A percentile compares a stretch with the other conserved stretches of the same genome.
Evolutionary conservation across 2,329 filamentous ascomycete species (phyloP).

Genomic region (Ciborinia camelliae): DNA sequence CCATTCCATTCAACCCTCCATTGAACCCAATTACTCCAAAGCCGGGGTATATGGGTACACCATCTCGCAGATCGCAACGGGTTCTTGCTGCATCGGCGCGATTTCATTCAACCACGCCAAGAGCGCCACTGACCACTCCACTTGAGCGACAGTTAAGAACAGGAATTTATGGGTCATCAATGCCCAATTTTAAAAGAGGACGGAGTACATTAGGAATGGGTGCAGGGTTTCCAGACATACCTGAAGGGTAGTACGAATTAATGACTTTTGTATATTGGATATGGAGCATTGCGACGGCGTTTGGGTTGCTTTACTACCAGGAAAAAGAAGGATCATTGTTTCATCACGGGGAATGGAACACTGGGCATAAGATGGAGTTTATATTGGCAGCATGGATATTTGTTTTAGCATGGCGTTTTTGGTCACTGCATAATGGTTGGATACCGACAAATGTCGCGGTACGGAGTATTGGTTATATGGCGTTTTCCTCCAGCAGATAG

Average conservation of each 20-base stretch:
- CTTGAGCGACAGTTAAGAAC: slow-evolving; percentile 41
- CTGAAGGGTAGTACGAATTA: slow-evolving; percentile 28
- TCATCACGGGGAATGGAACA: slow-evolving; percentile 14
- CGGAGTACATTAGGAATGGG: slow-evolving; percentile 28
- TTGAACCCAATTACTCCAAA: slow-evolving; percentile 23
- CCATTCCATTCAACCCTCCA: background rate
- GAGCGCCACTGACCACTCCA: slow-evolving; percentile 44
- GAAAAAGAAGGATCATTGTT: background rate
- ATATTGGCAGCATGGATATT: background rate
- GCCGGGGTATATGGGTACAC: slow-evolving; percentile 28
- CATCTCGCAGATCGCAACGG: slow-evolving; percentile 40
- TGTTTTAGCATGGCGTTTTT: slow-evolving; percentile 16
- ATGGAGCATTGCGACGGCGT: slow-evolving; percentile 17
- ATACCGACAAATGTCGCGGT: slow-evolving; percentile 16
- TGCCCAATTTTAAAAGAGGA: slow-evolving; percentile 25
- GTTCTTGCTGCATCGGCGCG: slow-evolving; percentile 42
- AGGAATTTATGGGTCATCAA: slow-evolving; percentile 31
- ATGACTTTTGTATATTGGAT: slow-evolving; percentile 14
- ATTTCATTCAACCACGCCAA: slow-evolving; percentile 44
- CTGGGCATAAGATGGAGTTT: slow-evolving; percentile 2
- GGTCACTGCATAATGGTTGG: slow-evolving; percentile 3
- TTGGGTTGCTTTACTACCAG: slow-evolving; percentile 14
- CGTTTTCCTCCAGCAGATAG: slow-evolving; percentile 11
- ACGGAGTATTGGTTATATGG: slow-evolving; percentile 12
- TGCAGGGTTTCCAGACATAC: slow-evolving; percentile 33